Evolutionary conservation across 495 filamentous ascomycete species (phyloP), one percentile per base, ranked within the genome.

Genomic region (Penicillium coffeae): DNA sequence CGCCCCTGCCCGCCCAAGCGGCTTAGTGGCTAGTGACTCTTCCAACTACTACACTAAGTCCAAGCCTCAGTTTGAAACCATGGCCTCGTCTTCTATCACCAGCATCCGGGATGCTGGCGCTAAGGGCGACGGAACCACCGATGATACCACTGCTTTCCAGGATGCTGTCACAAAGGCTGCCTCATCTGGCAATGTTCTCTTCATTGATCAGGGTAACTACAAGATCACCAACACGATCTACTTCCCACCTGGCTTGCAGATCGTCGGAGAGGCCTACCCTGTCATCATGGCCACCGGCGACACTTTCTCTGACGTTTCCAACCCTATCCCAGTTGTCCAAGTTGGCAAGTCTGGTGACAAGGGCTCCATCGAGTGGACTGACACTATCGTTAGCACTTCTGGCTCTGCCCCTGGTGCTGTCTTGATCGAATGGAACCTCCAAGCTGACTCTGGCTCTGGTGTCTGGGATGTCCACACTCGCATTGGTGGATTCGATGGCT

Each of bases 361-460:
- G 14, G 82, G 83, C 33, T 61, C 64, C 2, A 67, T 84, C 12
- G 79, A 86, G 58, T 79, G 73, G 68, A 75, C 70, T 15, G 81
- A 85, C 56, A 68, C 82, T 60, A 83, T 82, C 64, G 80, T 72
- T 61, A 79, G 54, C 65, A 88, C 60, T 45, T 76, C 80, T 39
- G 84, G 84, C 21, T 63, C 65, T 19, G 52, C 66, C 0, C 79
- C 83, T 1, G 89, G 88, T 16, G 87, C 85, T 30, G 79, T 82
- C 13, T 73, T 90, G 27, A 81, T 94, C 45, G 77, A 90, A 63
- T 90, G 82, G 79, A 90, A 90, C 61, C 62, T 90, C 40, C 72
- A 68, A 8, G 63, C 63, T 5, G 48, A 69, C 44, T 50, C 66
- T 50, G 76, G 73, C 9, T 72, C 71, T 10, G 77, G 76, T 9